Evolutionary conservation across 73 alveolate species (phyloP).

Genomic region (Blepharisma japonicum): DNA sequence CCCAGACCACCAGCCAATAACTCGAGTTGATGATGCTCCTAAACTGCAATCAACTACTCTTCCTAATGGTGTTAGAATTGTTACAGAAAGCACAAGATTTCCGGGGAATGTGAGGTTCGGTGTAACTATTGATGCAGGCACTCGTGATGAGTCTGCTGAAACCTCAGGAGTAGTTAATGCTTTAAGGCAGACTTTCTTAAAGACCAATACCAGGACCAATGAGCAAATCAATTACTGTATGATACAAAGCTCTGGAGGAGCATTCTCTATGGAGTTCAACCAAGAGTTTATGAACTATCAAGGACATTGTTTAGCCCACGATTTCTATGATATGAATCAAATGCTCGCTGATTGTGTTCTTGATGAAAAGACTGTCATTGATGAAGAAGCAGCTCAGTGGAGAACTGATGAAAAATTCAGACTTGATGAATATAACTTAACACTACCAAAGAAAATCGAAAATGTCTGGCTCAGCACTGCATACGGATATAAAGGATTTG

Average conservation of each 20-base stretch:
- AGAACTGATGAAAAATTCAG: neutral
- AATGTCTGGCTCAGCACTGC: constrained; percentile 27
- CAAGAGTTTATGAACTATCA: constrained; percentile 67
- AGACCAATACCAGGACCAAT: constrained; percentile 70
- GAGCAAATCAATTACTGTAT: constrained; percentile 80
- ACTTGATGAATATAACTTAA: neutral
- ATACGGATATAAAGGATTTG: constrained; percentile 22
- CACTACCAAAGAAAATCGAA: neutral
- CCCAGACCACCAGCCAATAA: constrained; percentile 5
- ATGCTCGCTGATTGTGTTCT: constrained; percentile 67
- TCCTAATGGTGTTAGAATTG: constrained; percentile 70
- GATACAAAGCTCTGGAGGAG: constrained; percentile 79
- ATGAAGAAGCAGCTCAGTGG: constrained; percentile 28
- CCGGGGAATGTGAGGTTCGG: constrained; percentile 78
- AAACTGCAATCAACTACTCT: constrained; percentile 57
- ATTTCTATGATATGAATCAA: constrained; percentile 65
- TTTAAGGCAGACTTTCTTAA: constrained; percentile 60
- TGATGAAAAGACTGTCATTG: constrained; percentile 38
- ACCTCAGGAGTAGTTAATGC: constrained; percentile 78
- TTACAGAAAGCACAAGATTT: constrained; percentile 68
- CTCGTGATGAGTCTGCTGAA: constrained; percentile 76
- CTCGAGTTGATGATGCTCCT: constrained; percentile 34
- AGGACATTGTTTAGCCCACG: constrained; percentile 75
- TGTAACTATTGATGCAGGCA: constrained; percentile 71
- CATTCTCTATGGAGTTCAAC: constrained; percentile 69